Evolutionary conservation across 179 eudicot species (phyloP), one percentile per base, ranked within the genome.

Genomic region (Patellifolia procumbens): DNA sequence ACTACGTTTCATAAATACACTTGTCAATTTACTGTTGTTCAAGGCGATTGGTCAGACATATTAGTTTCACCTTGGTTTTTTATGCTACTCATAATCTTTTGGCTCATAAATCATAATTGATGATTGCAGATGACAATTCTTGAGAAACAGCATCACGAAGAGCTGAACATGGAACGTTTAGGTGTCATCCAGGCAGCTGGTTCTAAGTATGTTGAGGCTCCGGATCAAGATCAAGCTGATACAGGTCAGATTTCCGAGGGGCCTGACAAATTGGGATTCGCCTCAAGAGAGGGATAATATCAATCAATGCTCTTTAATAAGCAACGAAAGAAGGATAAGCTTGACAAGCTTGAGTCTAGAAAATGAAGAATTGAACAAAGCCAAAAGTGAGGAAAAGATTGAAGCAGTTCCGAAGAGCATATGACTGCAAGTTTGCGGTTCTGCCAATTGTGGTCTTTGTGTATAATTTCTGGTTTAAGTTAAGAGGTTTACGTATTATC

Each of bases 121-220:
- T n/a, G n/a, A 67, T 68, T 83, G 81, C 89, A 95, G 97, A 86
- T 90, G 90, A 56, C 74, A 48, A 65, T 34, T 35, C 82, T 63
- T 20, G 84, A 91, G 86, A 84, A 83, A 76, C 86, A 86, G 74
- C 84, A 88, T 73, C 97, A 78, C 15, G 86, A 93, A n/a, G 97
- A 92, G 75, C 75, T 93, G 78, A 86, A 86, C 52, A 79, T 74
- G 81, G 98, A 94, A 78, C 75, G 88, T 65, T 78, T 85, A 85
- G 87, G 87, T 59, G 66, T 70, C 48, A 73, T 61, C 70, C 73
- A 39, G 20, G 49, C 83, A 46, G 13, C 88, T 58, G 72, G 80
- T 45, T 43, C 52, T 46, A 24, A 79, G 12, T 80, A 69, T 22
- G 59, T 39, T 16, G 87, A 81, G 35, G 76, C 72, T 51, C 60